phyloP scores from a whole-genome alignment of 306 rosid species.

The Vigna angularis region DNA sequence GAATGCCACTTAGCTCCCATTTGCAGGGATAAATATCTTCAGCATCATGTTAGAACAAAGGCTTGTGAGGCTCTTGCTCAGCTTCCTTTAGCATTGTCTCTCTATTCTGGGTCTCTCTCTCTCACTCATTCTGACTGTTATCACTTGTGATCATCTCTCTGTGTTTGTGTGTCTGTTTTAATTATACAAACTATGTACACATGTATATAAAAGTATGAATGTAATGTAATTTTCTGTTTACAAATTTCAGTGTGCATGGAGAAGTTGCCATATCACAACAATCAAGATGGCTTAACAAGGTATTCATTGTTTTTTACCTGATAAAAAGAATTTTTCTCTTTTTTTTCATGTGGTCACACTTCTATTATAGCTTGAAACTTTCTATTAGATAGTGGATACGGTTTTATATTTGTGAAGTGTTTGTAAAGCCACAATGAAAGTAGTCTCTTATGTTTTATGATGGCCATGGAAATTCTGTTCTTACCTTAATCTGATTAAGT shows the following conservation, averaged over 20 bases:
- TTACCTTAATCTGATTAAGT: background rate
- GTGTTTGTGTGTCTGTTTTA: background rate
- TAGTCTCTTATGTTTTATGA: background rate
- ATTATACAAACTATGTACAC: background rate
- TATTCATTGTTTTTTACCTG: slow-evolving; percentile 21
- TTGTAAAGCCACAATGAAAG: slow-evolving; percentile 3
- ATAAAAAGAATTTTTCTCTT: background rate
- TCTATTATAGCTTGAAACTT: background rate
- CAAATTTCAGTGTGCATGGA: slow-evolving; percentile 63
- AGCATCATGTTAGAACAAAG: slow-evolving; percentile 65
- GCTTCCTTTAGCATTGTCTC: slow-evolving; percentile 69
- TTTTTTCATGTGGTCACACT: background rate
- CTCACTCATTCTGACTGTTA: slow-evolving; percentile 13
- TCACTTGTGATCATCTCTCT: background rate
- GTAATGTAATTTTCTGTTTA: background rate
- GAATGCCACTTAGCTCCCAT: slow-evolving; percentile 30
- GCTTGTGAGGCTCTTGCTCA: slow-evolving; percentile 74
- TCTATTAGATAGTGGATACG: background rate
- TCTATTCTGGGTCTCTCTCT: slow-evolving; percentile 63
- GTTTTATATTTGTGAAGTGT: background rate
- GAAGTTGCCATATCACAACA: slow-evolving; percentile 80
- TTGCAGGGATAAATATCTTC: slow-evolving; percentile 63
- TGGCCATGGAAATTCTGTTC: background rate
- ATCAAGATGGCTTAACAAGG: slow-evolving; percentile 68
- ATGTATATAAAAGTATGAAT: background rate